These are phyloP conservation scores for Diospyros lotus DNA, from an alignment of 148 eudicot species.

Conservation along the genomic window DNA sequence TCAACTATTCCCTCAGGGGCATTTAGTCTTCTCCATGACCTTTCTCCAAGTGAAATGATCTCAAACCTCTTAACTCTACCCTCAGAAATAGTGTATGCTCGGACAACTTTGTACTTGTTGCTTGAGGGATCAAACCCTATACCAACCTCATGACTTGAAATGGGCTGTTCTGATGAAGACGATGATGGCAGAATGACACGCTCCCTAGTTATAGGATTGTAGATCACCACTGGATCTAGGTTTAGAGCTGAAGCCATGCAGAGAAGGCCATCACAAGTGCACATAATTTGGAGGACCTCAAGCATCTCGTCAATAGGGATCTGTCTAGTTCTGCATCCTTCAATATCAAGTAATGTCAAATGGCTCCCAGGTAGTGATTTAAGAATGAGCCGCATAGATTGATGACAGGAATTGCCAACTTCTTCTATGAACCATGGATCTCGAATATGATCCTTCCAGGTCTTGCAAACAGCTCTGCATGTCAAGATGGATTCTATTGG, in stretches of 20 bases:
- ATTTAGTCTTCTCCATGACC: conserved; percentile 9
- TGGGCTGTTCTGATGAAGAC: not conserved
- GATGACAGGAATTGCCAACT: not conserved
- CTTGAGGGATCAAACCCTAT: conserved; percentile 12
- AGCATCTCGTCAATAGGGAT: conserved; percentile 1
- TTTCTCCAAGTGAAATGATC: conserved; percentile 12
- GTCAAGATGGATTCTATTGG: not conserved
- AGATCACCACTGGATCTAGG: conserved; percentile 10
- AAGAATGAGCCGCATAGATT: not conserved
- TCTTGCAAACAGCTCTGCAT: conserved; percentile 1
- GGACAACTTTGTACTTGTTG: conserved; percentile 9
- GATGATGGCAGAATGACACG: conserved; percentile 1
- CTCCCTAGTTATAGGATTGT: conserved; percentile 11
- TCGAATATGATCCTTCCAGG: not conserved
- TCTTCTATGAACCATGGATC: not conserved
- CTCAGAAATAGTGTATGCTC: not conserved
- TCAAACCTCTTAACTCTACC: conserved; percentile 2
- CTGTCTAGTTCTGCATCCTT: not conserved
- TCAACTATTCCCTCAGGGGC: not conserved
- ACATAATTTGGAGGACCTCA: not conserved
- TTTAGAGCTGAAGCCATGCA: not conserved
- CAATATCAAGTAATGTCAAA: conserved; percentile 8
- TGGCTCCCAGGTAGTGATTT: not conserved
- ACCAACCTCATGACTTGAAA: not conserved
- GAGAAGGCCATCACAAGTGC: conserved; percentile 12